Base-by-base conservation (phyloP, 2,329 filamentous ascomycete genomes). In the Venturia carpophila region DNA sequence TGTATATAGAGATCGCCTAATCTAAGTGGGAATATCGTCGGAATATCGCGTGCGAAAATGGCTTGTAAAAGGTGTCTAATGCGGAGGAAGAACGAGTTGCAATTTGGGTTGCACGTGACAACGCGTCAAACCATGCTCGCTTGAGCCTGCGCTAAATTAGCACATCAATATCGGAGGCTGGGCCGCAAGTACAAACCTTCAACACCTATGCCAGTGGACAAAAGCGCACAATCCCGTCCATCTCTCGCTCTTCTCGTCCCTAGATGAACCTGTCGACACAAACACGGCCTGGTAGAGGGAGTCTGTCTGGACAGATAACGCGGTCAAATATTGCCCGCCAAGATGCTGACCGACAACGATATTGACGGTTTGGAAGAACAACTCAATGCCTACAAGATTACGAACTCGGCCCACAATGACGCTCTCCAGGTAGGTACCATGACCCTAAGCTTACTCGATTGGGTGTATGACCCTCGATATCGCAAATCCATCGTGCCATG, bases 341-440 rank as follows among this genome's bases (percentile, higher is more conserved):
- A 47, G 9, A 62, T 62, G 60, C 42, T 42, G 30, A 62, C 39
- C 34, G 60, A 62, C 60, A 17, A 62, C 21, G 42, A 62, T 42
- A 42, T 62, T 24, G 60, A 62, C 30, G 60, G n/a, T 21, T 42
- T 62, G 34, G 60, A 62, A 24, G 60, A 27, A 21, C 39, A 62
- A 19, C 39, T 45, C 39, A 42, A 45, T 34, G 49, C 49, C 4
- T 56, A 17, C 17, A 56, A 56, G 24, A 37, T 56, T 30, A 56
- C 49, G 49, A 56, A 56, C 19, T 1, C 49, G 49, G 49, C 24
- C 1, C 49, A 56, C 15, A 56, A 56, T n/a, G 24, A 27, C 19
- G 49, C 49, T 19, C 27, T 34, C 6, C 11, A 56, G 11, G 49
- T 56, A 56, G 13, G 49, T 56, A 1, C 17, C 39, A 41, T 41